A percentile compares a stretch with the other conserved stretches of the same genome.
Evolutionary conservation across 2,329 filamentous ascomycete genomes (phyloP).

Genomic region (Xylariaceae sp.): DNA sequence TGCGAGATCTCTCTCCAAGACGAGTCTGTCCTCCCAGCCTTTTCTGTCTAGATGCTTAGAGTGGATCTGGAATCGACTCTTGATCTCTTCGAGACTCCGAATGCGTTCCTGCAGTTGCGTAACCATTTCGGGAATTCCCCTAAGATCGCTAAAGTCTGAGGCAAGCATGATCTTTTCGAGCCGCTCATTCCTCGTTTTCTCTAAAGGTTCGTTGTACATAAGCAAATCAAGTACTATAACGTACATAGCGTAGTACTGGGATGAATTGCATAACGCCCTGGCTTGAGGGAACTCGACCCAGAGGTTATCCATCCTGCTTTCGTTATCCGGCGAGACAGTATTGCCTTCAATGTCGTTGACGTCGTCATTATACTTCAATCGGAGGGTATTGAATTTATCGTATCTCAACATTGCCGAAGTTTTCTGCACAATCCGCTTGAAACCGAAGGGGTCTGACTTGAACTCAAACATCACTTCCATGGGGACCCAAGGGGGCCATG

Average conservation of each 20-base stretch:
- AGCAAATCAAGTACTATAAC: conserved; percentile 95
- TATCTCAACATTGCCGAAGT: conserved; percentile 92
- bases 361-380: conserved; percentile 95
- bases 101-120: conserved; percentile 88
- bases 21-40: conserved; percentile 85
- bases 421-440: conserved; percentile 93
- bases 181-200: conserved; percentile 94
- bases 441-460: conserved; percentile 89
- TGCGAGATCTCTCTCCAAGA: conserved; percentile 84
- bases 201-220: conserved; percentile 91
- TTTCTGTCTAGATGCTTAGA: conserved; percentile 79
- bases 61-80: conserved; percentile 91
- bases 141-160: conserved; percentile 95
- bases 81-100: conserved; percentile 91
- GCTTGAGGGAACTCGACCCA: conserved; percentile 96
- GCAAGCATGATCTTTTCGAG: conserved; percentile 98
- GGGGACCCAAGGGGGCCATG: conserved; percentile 97
- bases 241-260: conserved; percentile 96
- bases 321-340: conserved; percentile 52
- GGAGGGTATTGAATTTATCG: conserved; percentile 96
- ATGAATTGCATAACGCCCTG: conserved; percentile 91
- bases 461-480: conserved; percentile 99
- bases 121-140: conserved; percentile 90
- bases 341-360: conserved; percentile 64
- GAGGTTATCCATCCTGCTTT: conserved; percentile 88